These are phyloP conservation scores for Penicillium aurantiogriseum DNA, from an alignment of 2,329 filamentous ascomycete species.

Conservation along the genomic window DNA sequence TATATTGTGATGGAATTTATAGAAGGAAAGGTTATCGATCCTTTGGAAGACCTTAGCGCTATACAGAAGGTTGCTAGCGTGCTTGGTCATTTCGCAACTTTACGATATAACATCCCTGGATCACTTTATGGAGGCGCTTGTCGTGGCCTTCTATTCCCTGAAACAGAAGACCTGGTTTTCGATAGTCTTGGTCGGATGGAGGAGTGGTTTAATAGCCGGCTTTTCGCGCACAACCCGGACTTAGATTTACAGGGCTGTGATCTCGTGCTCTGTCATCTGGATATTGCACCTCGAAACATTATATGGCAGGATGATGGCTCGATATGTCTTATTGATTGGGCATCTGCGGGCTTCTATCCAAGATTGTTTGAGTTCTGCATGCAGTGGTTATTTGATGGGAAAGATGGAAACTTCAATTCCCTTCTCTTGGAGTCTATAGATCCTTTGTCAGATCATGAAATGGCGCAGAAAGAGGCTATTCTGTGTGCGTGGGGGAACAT, in stretches of 20 bases:
- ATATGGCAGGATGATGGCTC: conserved; percentile 22
- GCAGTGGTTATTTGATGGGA: conserved; percentile 12
- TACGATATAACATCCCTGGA: conserved; percentile 6
- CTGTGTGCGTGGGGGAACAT: conserved; percentile 7
- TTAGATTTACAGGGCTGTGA: conserved; percentile 3
- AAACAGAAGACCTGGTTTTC: conserved; percentile 19
- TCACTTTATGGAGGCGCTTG: conserved; percentile 14
- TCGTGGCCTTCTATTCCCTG: conserved; percentile 19
- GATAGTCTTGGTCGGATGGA: conserved; percentile 16
- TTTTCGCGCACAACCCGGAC: conserved; percentile 12
- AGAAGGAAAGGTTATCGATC: conserved; percentile 19
- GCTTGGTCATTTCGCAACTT: conserved; percentile 15
- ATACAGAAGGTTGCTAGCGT: conserved; percentile 15
- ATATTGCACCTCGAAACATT: conserved; percentile 22
- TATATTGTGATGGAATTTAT: conserved; percentile 26
- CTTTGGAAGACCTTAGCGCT: conserved; percentile 9
- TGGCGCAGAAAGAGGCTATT: conserved; percentile 5
- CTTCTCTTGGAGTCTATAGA: conserved; percentile 4
- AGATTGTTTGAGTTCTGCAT: conserved; percentile 24
- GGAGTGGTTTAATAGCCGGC: conserved; percentile 23
- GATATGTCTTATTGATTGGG: conserved; percentile 26
- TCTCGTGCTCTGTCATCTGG: conserved; percentile 15
- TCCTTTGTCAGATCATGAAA: background rate
- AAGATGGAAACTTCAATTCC: conserved; percentile 5
- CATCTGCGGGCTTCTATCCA: conserved; percentile 25